Evolutionary conservation across 768 basidiomycete genomes (phyloP), one percentile per base, ranked within the genome.

Genomic region (Leccinum imitatum): DNA sequence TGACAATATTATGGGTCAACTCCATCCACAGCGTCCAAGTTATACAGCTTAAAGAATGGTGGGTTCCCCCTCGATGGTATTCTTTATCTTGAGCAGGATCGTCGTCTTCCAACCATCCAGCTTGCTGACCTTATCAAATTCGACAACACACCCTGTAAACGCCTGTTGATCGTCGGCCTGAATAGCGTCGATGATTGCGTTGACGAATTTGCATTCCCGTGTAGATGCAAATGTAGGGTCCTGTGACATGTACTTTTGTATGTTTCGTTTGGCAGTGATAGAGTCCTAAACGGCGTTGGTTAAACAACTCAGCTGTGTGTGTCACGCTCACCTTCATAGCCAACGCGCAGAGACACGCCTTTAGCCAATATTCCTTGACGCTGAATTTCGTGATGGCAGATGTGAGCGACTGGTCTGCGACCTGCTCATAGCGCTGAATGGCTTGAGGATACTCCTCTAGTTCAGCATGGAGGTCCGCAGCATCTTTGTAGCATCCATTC

Each of bases 351-450:
- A 99, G 78, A 35, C 85, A 85, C 3, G 94, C 83, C 67, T 87
- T 82, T 37, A 98, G 80, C 93, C 95, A 98, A 69, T 96, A 96
- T 66, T 98, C 97, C 77, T 98, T 98, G 66, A 98, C 97, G 62
- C 91, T 94, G 78, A 98, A 99, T 75, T 94, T 95, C n/a, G 97
- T 98, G 66, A 98, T 76, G 9, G 88, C 79, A 19, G 91, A 93
- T 0, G 76, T 76, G 47, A 98, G 80, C 9, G 90, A 91, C 70
- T 90, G 87, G 63, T 89, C 82, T 5, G 94, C 96, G 50, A 98
- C 95, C 69, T 89, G 86, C 69, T 95, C 91, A 67, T 96, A 99
- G 60, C 87, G 87, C 61, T 86, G 80, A 67, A 98, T 93, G 13
- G 97, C 95, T 63, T 85, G 81, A 14, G 84, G 79, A 72, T 87